Percentiles rank a stretch among this genome's conserved stretches.
Conservation (phyloP, 2,329 filamentous ascomycete genomes). For the Aspergillus clavatus region DNA sequence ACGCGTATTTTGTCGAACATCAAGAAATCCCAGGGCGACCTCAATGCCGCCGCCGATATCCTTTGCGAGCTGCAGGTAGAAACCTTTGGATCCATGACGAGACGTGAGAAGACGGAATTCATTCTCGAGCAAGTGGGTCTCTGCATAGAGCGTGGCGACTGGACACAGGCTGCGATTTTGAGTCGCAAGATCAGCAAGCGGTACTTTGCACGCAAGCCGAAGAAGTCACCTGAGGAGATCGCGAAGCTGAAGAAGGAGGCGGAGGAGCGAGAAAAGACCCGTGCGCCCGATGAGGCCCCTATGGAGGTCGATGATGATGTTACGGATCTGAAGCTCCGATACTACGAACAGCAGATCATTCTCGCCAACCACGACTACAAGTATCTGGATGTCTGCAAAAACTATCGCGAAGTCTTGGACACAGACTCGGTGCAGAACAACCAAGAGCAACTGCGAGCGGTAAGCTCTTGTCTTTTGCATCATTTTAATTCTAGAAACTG, state of each 20-base stretch:
- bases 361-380: slow-evolving; percentile 96
- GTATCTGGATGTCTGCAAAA: slow-evolving; percentile 95
- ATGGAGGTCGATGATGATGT: slow-evolving; percentile 80
- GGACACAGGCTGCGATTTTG: slow-evolving; percentile 90
- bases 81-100: slow-evolving; percentile 96
- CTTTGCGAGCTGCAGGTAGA: slow-evolving; percentile 97
- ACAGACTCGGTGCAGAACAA: slow-evolving; percentile 94
- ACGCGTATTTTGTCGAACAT: slow-evolving; percentile 95
- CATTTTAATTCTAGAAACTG: slow-evolving; percentile 7
- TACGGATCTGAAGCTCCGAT: slow-evolving; percentile 90
- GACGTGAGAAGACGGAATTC: slow-evolving; percentile 97
- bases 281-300: slow-evolving; percentile 70
- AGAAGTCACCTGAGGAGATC: slow-evolving; percentile 82
- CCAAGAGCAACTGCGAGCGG: slow-evolving; percentile 74
- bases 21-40: slow-evolving; percentile 91
- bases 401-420: slow-evolving; percentile 94
- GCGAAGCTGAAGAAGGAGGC: slow-evolving; percentile 86
- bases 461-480: slow-evolving; percentile 49
- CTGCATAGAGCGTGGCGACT: slow-evolving; percentile 93
- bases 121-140: slow-evolving; percentile 91
- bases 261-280: slow-evolving; percentile 69
- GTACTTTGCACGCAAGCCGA: slow-evolving; percentile 84
- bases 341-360: slow-evolving; percentile 95
- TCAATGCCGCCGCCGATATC: slow-evolving; percentile 84
- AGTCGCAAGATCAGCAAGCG: slow-evolving; percentile 94